Conservation (phyloP, 1,139 yeast species). For the Trichomonascaceae sp. region DNA sequence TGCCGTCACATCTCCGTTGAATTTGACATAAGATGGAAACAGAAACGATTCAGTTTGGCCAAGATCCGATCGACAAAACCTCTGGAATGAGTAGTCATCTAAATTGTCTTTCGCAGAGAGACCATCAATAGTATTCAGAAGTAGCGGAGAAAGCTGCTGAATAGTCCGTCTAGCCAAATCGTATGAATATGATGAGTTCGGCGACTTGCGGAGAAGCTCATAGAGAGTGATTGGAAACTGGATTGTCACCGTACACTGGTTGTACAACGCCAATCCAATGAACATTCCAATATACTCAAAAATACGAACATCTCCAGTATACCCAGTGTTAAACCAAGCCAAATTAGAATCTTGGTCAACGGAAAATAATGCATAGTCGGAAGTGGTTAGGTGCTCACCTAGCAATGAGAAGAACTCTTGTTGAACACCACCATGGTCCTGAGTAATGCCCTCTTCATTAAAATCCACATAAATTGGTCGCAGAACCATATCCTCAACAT, state of each 20-base stretch:
- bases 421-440: conserved; percentile 31
- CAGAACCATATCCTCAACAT: conserved; percentile 16
- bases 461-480: conserved; percentile 25
- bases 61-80: conserved; percentile 9
- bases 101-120: neutral
- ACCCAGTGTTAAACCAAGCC: conserved; percentile 24
- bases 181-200: conserved; percentile 1
- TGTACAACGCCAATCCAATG: conserved; percentile 27
- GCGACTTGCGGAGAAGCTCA: conserved; percentile 11
- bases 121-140: neutral
- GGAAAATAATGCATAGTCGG: conserved; percentile 14
- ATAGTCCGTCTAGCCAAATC: conserved; percentile 1
- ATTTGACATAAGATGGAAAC: conserved; percentile 15
- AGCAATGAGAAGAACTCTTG: conserved; percentile 26
- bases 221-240: conserved; percentile 24
- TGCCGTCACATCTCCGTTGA: conserved; percentile 15
- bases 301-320: conserved; percentile 12
- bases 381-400: conserved; percentile 18
- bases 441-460: conserved; percentile 22
- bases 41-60: conserved; percentile 6
- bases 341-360: conserved; percentile 17
- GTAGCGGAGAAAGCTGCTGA: conserved; percentile 2
- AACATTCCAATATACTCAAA: conserved; percentile 23
- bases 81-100: conserved; percentile 12
- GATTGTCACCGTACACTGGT: conserved; percentile 26